Evolutionary conservation across 2,329 filamentous ascomycete genomes (phyloP).

Genomic region (Herpotrichia juniperi): DNA sequence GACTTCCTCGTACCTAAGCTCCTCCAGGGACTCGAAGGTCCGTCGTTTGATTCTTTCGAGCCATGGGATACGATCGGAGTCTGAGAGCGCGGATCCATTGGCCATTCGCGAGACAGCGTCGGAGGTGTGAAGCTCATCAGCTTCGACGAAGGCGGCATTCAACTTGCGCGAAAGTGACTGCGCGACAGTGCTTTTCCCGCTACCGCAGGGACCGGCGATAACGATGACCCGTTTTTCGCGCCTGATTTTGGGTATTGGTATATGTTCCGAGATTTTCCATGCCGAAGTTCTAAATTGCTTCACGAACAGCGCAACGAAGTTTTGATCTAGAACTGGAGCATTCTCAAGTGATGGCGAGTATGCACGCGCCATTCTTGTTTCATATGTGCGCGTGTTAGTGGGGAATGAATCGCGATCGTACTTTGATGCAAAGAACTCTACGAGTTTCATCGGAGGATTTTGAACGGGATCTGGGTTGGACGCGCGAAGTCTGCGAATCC

Average conservation of each 20-base stretch:
- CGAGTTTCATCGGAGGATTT: constrained; percentile 60
- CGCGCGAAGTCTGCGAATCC: constrained; percentile 41
- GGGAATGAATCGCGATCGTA: constrained; percentile 48
- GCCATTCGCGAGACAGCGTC: constrained; percentile 43
- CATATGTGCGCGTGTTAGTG: constrained; percentile 19
- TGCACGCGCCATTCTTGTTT: constrained; percentile 17
- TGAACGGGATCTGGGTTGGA: constrained; percentile 55
- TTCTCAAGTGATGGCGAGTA: constrained; percentile 21
- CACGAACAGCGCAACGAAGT: constrained; percentile 26
- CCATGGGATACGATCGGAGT: constrained; percentile 34
- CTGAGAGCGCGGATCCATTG: constrained; percentile 33
- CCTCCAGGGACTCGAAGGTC: constrained; percentile 12
- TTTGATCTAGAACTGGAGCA: constrained; percentile 18
- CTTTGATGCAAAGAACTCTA: constrained; percentile 61
- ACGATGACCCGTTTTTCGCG: constrained; percentile 35
- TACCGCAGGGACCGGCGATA: constrained; percentile 49
- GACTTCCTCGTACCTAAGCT: constrained; percentile 20
- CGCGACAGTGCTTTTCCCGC: constrained; percentile 50
- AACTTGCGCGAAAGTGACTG: constrained; percentile 35
- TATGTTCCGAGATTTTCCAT: constrained; percentile 16
- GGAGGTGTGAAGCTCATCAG: constrained; percentile 46
- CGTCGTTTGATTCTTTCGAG: constrained; percentile 31
- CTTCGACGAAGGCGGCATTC: constrained; percentile 48
- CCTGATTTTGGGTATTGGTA: not conserved
- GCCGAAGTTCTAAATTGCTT: constrained; percentile 25